phyloP scores from a whole-genome alignment of 345 rosid genomes.

The Viola odorata region DNA sequence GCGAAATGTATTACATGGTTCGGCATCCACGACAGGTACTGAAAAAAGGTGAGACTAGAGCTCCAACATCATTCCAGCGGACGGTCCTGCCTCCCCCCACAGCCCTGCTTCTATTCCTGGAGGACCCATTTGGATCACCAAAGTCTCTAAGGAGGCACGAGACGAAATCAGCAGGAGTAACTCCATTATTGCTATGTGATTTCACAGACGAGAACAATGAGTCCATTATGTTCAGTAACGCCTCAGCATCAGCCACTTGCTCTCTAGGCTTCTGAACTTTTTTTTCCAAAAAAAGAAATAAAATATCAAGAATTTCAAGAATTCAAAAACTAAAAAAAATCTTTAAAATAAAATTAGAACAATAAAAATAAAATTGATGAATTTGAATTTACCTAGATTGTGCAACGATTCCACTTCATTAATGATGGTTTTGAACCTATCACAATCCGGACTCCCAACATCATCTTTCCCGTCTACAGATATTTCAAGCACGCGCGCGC shows the following conservation, averaged over 20 bases:
- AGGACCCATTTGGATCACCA: constrained; percentile 9
- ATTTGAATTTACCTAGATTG: constrained; percentile 2
- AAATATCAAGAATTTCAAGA: neutral
- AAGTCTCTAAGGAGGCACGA: constrained; percentile 22
- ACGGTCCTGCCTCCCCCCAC: constrained; percentile 9
- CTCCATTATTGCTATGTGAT: constrained; percentile 26
- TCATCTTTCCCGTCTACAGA: constrained; percentile 35
- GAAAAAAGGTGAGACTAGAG: constrained; percentile 18
- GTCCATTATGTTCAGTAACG: constrained; percentile 29
- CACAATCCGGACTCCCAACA: constrained; percentile 25
- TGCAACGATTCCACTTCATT: constrained; percentile 33
- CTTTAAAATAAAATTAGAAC: neutral
- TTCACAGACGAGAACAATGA: constrained; percentile 21
- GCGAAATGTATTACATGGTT: constrained; percentile 33
- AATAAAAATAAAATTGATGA: neutral
- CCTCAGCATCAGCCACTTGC: constrained; percentile 44
- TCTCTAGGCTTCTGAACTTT: constrained; percentile 44
- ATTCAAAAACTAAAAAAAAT: no score
- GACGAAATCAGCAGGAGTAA: constrained; percentile 30
- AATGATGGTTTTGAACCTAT: constrained; percentile 24
- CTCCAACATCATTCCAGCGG: constrained; percentile 36
- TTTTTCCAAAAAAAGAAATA: neutral
- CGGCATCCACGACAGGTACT: constrained; percentile 24
- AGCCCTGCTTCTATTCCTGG: constrained; percentile 5
- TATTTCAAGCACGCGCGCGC: neutral